These are phyloP conservation scores for Auricularia heimuer DNA, from an alignment of 768 basidiomycete genomes.

Conservation along the genomic window DNA sequence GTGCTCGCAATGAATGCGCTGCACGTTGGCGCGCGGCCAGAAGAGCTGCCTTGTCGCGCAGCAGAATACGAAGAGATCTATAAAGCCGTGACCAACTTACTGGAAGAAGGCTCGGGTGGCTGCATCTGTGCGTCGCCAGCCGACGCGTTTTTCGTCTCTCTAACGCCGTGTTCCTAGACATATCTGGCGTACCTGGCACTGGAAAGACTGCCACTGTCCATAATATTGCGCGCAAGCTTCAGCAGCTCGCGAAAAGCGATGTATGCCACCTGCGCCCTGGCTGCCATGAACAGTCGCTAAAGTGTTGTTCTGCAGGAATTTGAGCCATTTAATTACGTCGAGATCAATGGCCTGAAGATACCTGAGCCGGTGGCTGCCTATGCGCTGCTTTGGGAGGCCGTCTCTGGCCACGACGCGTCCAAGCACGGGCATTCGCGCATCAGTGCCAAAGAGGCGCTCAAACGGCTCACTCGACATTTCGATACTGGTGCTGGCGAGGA, in stretches of 20 bases:
- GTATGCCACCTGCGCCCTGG: conserved; percentile 25
- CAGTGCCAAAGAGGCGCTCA: conserved; percentile 73
- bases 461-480: conserved; percentile 70
- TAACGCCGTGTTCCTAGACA: conserved; percentile 46
- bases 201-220: conserved; percentile 99
- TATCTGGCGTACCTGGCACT: conserved; percentile 97
- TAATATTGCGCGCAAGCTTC: conserved; percentile 80
- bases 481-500: conserved; percentile 45
- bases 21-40: conserved; percentile 89
- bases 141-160: conserved; percentile 4
- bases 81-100: conserved; percentile 65
- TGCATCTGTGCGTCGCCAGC: conserved; percentile 67
- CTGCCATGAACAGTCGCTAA: no score
- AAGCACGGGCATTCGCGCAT: conserved; percentile 49
- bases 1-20: conserved; percentile 80
- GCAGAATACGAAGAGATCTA: conserved; percentile 73
- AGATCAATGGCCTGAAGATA: conserved; percentile 92
- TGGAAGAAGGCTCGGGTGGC: conserved; percentile 90
- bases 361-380: conserved; percentile 93
- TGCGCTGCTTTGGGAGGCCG: conserved; percentile 81
- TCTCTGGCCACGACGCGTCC: conserved; percentile 67
- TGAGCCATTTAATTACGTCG: conserved; percentile 90
- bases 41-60: conserved; percentile 80
- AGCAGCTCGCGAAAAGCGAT: conserved; percentile 73
- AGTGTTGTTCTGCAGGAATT: conserved; percentile 51